Percentiles rank a stretch among this genome's conserved stretches.
Evolutionary conservation across 2,329 filamentous ascomycete species (phyloP).

Genomic region (Niveomyces coronatus): DNA sequence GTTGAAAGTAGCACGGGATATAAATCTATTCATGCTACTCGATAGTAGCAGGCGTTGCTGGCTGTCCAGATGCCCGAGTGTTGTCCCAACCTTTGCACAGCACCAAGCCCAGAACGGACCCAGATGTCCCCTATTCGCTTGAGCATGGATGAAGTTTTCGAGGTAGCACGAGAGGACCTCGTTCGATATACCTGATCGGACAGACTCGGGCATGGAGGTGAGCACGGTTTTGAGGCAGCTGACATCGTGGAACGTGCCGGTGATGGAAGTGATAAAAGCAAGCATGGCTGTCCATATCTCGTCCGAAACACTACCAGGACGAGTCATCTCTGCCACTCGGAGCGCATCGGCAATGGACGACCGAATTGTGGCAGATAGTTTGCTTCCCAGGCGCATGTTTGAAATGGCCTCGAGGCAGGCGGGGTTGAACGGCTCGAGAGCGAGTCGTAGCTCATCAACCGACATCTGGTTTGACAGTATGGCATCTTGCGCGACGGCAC

Average conservation of each 20-base stretch:
- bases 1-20: neutral
- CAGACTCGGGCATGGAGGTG: neutral
- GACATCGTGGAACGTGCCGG: slow-evolving; percentile 4
- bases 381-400: neutral
- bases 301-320: neutral
- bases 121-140: neutral
- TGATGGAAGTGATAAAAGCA: neutral
- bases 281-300: slow-evolving; percentile 8
- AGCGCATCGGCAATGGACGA: neutral
- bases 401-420: neutral
- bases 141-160: neutral
- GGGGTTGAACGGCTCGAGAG: slow-evolving; percentile 2
- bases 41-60: neutral
- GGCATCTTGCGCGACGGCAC: neutral
- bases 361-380: neutral
- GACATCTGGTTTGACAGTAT: slow-evolving; percentile 1
- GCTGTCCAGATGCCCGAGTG: neutral
- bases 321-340: neutral
- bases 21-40: neutral
- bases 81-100: slow-evolving; percentile 2
- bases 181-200: neutral
- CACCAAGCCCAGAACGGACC: slow-evolving; percentile 3
- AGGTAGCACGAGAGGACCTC: neutral
- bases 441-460: slow-evolving; percentile 1
- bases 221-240: slow-evolving; percentile 1